Evolutionary conservation across 1,284 basidiomycete species (phyloP).

Genomic region (Trametes polyzona): DNA sequence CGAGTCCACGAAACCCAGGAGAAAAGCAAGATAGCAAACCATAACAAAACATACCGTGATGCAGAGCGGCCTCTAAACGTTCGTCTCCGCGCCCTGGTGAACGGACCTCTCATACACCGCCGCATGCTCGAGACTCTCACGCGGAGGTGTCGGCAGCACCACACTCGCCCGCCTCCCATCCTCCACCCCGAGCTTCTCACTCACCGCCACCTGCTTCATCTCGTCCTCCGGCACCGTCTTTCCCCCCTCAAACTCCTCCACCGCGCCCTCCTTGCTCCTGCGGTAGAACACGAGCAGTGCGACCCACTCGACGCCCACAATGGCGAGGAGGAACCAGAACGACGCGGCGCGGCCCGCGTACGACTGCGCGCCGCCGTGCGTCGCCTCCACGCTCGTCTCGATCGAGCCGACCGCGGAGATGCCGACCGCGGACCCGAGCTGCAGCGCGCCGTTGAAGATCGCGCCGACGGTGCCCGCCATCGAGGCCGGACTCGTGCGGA

Average conservation of each 20-base stretch:
- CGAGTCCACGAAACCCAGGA: not conserved
- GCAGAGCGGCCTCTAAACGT: constrained; percentile 1
- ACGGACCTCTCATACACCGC: constrained; percentile 3
- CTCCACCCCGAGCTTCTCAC: too few species aligned
- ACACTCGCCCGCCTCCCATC: too few species aligned
- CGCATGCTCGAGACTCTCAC: too few species aligned
- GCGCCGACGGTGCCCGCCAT: constrained; percentile 61
- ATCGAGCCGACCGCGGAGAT: constrained; percentile 52
- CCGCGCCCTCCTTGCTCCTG: constrained; percentile 26
- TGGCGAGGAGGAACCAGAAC: constrained; percentile 53
- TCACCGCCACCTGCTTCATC: too few species aligned
- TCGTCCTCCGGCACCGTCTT: too few species aligned
- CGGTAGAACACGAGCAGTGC: constrained; percentile 45
- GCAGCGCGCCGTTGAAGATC: constrained; percentile 56
- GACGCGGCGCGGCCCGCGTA: constrained; percentile 49
- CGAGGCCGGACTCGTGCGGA: constrained; percentile 49
- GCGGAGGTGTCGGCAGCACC: too few species aligned
- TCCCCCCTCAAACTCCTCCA: constrained; percentile 11
- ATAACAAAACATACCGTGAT: not conserved
- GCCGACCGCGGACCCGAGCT: constrained; percentile 55
- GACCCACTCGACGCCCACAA: constrained; percentile 41
- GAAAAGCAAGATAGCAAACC: not conserved
- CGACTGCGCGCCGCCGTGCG: constrained; percentile 33
- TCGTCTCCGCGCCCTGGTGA: not conserved
- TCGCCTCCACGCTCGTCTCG: constrained; percentile 46